Percentiles rank a stretch among this genome's conserved stretches.
phyloP scores from a whole-genome alignment of 2,329 filamentous ascomycete genomes.

The Nectriaceae sp. region DNA sequence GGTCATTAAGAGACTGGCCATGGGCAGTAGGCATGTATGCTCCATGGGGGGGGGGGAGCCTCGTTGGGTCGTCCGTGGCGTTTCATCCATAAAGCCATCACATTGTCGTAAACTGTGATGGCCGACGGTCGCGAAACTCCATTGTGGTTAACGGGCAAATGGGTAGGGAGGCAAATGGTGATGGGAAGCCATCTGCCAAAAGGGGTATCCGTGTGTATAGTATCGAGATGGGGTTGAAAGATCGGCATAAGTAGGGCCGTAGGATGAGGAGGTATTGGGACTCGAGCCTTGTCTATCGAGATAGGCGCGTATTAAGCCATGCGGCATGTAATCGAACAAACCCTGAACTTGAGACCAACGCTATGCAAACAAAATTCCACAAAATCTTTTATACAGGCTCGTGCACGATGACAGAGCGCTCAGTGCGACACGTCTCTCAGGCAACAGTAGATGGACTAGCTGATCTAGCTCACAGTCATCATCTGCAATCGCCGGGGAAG shows the following conservation, averaged over 20 bases:
- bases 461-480: constrained; percentile 61
- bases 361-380: constrained; percentile 40
- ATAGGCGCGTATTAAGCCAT: constrained; percentile 11
- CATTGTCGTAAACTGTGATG: constrained; percentile 7
- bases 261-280: neutral
- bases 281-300: constrained; percentile 10
- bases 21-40: constrained; percentile 9
- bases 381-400: constrained; percentile 34
- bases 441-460: neutral
- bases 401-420: constrained; percentile 17
- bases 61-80: constrained; percentile 9
- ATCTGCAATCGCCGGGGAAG: constrained; percentile 59
- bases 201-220: neutral
- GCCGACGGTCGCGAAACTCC: constrained; percentile 6
- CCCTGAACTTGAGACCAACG: constrained; percentile 31
- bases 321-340: constrained; percentile 18
- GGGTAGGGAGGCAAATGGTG: neutral
- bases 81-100: constrained; percentile 4
- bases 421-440: constrained; percentile 2
- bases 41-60: constrained; percentile 9
- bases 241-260: neutral
- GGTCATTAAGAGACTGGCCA: constrained; percentile 28
- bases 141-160: constrained; percentile 1
- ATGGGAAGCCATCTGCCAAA: constrained; percentile 6
- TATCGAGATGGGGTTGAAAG: constrained; percentile 12